A percentile compares a stretch with the other conserved stretches of the same genome.
phyloP scores from a whole-genome alignment of 2,329 filamentous ascomycete genomes.

The Phialemoniopsis sp. region DNA sequence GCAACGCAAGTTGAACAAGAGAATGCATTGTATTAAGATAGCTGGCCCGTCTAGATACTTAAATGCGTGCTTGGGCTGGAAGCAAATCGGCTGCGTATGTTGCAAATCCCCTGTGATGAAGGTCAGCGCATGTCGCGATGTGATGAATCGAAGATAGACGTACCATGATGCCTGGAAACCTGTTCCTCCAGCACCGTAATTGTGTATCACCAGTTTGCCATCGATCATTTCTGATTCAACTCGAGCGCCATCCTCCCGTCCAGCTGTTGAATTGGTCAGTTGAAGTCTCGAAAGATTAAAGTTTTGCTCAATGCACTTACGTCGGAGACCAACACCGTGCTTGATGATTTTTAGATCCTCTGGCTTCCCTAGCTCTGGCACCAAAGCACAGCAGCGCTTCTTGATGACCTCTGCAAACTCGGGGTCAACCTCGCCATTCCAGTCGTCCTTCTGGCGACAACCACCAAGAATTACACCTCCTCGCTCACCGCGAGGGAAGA shows the following conservation, averaged over 20 bases:
- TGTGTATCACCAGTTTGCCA: slow-evolving; percentile 16
- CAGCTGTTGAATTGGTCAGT: slow-evolving; percentile 5
- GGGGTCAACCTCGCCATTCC: slow-evolving; percentile 20
- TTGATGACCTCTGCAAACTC: slow-evolving; percentile 25
- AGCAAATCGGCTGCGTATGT: too few species aligned
- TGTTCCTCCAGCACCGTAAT: slow-evolving; percentile 19
- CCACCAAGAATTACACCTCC: slow-evolving; percentile 28
- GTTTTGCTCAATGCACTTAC: slow-evolving; percentile 5
- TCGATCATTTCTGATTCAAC: slow-evolving; percentile 3
- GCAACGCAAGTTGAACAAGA: too few species aligned
- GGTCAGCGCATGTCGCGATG: too few species aligned
- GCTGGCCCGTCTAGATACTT: too few species aligned
- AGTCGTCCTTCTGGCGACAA: slow-evolving; percentile 23
- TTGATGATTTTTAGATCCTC: slow-evolving; percentile 25
- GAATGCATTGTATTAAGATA: too few species aligned
- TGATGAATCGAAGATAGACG: too few species aligned
- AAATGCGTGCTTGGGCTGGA: too few species aligned
- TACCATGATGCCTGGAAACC: slow-evolving; percentile 20
- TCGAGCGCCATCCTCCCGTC: slow-evolving; percentile 26
- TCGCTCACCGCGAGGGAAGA: slow-evolving; percentile 33
- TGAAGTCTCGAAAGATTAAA: too few species aligned
- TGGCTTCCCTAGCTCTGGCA: slow-evolving; percentile 23
- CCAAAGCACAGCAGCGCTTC: slow-evolving; percentile 23
- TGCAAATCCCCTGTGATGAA: too few species aligned
- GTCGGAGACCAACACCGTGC: slow-evolving; percentile 26